Conservation (phyloP, 257 asterid genomes). For the Oldenlandia corymbosa region DNA sequence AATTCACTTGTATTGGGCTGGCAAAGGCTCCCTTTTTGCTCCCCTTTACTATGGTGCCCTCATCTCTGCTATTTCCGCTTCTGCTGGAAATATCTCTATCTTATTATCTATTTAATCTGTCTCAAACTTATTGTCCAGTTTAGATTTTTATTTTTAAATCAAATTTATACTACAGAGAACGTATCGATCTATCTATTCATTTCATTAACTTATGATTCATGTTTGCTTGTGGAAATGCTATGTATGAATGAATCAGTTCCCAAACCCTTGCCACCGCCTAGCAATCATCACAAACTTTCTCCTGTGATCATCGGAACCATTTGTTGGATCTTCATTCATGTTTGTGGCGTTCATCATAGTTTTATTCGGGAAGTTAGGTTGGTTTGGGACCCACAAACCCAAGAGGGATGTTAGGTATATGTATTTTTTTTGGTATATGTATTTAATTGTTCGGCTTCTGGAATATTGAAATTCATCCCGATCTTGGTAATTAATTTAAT, state of each 20-base stretch:
- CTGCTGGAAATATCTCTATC: too few species aligned
- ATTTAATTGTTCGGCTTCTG: too few species aligned
- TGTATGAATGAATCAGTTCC: conserved; percentile 3
- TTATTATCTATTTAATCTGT: neutral
- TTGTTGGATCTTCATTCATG: conserved; percentile 2
- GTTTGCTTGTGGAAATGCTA: too few species aligned
- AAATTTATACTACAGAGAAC: too few species aligned
- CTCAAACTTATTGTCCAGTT: too few species aligned
- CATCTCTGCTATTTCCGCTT: conserved; percentile 22
- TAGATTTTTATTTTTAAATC: too few species aligned
- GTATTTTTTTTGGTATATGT: neutral
- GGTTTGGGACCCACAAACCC: conserved; percentile 9
- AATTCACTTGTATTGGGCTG: conserved; percentile 29
- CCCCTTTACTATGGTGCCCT: conserved; percentile 18
- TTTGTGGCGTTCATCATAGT: conserved; percentile 9
- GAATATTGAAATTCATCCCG: neutral
- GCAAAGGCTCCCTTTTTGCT: conserved; percentile 12
- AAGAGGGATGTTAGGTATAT: conserved; percentile 3
- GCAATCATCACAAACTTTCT: neutral
- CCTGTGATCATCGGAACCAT: neutral
- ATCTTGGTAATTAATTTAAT: neutral
- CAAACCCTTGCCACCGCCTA: too few species aligned
- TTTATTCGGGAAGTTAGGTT: conserved; percentile 16
- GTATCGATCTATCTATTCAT: too few species aligned
- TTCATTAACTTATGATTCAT: too few species aligned